phyloP scores from a whole-genome alignment of 2,329 filamentous ascomycete genomes.

The Stemphylium vesicarium region DNA sequence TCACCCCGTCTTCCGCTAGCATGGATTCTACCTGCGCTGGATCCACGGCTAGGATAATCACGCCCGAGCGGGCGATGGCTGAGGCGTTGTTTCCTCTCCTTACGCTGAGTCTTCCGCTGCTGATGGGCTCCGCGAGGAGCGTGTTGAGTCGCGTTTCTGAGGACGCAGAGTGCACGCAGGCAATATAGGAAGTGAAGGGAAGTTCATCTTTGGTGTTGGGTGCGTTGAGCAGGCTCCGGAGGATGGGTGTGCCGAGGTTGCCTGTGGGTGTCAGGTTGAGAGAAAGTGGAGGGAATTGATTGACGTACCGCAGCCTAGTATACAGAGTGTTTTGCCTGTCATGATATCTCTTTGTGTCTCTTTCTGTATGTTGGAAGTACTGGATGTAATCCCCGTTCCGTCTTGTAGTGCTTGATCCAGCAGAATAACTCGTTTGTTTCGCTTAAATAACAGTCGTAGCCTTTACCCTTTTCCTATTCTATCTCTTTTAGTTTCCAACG shows the following conservation, averaged over 20 bases:
- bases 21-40: background rate
- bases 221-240: background rate
- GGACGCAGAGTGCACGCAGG: background rate
- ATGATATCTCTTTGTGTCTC: conserved; percentile 3
- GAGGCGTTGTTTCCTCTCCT: background rate
- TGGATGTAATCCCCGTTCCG: no score
- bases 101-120: background rate
- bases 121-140: background rate
- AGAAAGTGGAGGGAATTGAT: background rate
- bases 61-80: background rate
- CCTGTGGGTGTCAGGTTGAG: no score
- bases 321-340: conserved; percentile 27
- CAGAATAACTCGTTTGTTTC: no score
- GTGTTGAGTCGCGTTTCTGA: background rate
- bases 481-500: no score
- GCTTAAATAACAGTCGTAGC: no score
- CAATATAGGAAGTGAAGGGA: conserved; percentile 1
- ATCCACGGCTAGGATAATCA: background rate
- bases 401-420: no score
- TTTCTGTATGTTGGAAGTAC: no score
- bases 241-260: background rate
- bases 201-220: background rate
- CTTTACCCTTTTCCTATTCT: no score
- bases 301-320: conserved; percentile 40
- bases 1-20: background rate